Conservation (phyloP, 2,329 filamentous ascomycete species). For the Corniculantispora saksenae region DNA sequence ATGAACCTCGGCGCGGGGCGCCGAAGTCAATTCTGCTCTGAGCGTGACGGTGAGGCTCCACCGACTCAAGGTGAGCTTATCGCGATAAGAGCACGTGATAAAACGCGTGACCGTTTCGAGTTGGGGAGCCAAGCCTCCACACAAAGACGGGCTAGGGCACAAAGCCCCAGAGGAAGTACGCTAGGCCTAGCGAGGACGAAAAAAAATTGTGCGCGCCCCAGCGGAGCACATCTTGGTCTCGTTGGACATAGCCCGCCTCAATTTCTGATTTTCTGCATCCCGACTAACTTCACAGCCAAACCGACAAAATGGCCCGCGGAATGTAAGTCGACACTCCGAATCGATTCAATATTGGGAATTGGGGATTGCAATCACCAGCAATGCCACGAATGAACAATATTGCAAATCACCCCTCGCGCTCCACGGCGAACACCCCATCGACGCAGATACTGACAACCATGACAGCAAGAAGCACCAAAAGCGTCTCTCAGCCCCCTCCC, state of each 20-base stretch:
- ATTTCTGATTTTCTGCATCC: slow-evolving; percentile 37
- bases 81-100: slow-evolving; percentile 17
- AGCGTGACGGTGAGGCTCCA: slow-evolving; percentile 1
- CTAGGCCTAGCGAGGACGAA: slow-evolving; percentile 28
- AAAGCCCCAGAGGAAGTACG: slow-evolving; percentile 30
- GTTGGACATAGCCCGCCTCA: slow-evolving; percentile 24
- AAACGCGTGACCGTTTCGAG: neutral
- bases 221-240: slow-evolving; percentile 30
- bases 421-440: neutral
- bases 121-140: neutral
- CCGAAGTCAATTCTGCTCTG: neutral
- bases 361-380: neutral
- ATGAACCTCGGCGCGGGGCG: slow-evolving; percentile 12
- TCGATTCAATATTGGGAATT: neutral
- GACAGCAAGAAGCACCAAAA: slow-evolving; percentile 98
- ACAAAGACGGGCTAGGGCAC: slow-evolving; percentile 33
- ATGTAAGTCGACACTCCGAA: slow-evolving; percentile 47
- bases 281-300: slow-evolving; percentile 39
- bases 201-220: slow-evolving; percentile 33
- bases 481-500: slow-evolving; percentile 97
- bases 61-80: neutral
- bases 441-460: slow-evolving; percentile 33
- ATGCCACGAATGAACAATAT: neutral
- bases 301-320: slow-evolving; percentile 65
- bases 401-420: neutral